Base-by-base conservation (phyloP, 768 basidiomycete genomes). In the Kwoniella botswanensis region DNA sequence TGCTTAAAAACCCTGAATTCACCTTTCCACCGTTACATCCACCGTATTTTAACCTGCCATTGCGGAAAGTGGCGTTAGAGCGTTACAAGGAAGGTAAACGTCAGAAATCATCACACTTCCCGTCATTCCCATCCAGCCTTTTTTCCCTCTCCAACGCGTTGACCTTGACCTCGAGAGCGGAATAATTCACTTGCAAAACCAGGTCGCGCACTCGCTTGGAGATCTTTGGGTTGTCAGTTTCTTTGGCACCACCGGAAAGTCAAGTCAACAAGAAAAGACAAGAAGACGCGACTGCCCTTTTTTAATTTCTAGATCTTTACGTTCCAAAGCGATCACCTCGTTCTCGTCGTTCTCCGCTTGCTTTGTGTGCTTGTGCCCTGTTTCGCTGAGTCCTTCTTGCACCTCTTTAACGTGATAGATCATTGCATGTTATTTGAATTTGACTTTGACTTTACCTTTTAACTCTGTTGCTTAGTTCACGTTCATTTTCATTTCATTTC, bases 231-330 rank as follows among this genome's bases (percentile, higher is more conserved):
- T 35, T 35, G 35, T 35, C 15, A 50, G 46, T 13, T 15, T 17
- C 46, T 35, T 35, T 35, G 35, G 35, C 35, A 50, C 46, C 46
- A 50, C 12, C 12, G 46, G 2, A 50, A 50, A 17, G 46, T 29
- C 22, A 61, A 15, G 2, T 18, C 12, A 61, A 12, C 59, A 17
- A 61, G n/a, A 61, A 44, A 61, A 61, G 42, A 43, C 41, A 18
- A 54, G 21, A 65, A 53, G 65, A 67, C 65, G 65, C 65, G 65
- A 67, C 65, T 67, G 65, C 57, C 65, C 57, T 65, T 67, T 29
- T 22, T 21, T 65, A 11, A 56, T 29, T 55, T 50, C 35, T 57
- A 52, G 41, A 60, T 54, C 50, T 35, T 63, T 63, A 53, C 44
- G 63, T 54, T 63, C 63, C 52, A 54, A 52, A 63, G 24, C 3